Evolutionary conservation across 345 rosid genomes (phyloP).

Genomic region (Citrus reticulata): DNA sequence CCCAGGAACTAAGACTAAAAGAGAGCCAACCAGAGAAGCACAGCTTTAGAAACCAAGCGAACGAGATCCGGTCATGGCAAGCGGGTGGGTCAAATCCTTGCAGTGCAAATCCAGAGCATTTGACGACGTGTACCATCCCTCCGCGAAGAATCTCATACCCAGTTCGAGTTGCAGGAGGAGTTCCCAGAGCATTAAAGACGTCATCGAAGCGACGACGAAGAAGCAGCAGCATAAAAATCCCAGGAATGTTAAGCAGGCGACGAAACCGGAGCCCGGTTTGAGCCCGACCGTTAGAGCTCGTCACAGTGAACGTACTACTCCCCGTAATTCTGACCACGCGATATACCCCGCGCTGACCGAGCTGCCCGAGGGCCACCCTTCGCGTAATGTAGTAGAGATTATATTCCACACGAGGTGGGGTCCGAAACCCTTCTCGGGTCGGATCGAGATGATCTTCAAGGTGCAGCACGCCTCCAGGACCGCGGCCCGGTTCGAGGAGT

Average conservation of each 20-base stretch:
- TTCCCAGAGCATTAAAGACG: slow-evolving; percentile 66
- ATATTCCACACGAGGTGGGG: slow-evolving; percentile 95
- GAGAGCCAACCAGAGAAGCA: slow-evolving; percentile 7
- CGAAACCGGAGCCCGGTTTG: not conserved
- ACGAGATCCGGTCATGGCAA: slow-evolving; percentile 44
- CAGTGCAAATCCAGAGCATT: slow-evolving; percentile 93
- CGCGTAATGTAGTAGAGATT: slow-evolving; percentile 90
- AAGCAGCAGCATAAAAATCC: slow-evolving; percentile 16
- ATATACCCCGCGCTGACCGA: slow-evolving; percentile 65
- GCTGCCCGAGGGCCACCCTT: slow-evolving; percentile 81
- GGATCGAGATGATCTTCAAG: slow-evolving; percentile 83
- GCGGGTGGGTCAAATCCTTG: slow-evolving; percentile 83
- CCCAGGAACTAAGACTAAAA: not conserved
- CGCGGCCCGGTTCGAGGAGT: slow-evolving; percentile 81
- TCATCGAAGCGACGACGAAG: slow-evolving; percentile 43
- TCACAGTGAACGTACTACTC: slow-evolving; percentile 20
- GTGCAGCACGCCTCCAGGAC: slow-evolving; percentile 77
- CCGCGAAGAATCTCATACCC: slow-evolving; percentile 40
- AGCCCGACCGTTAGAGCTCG: not conserved
- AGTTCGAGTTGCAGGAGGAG: slow-evolving; percentile 64
- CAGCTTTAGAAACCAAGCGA: not conserved
- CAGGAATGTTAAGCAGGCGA: slow-evolving; percentile 8
- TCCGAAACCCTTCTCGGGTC: slow-evolving; percentile 68
- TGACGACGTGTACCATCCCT: slow-evolving; percentile 74
- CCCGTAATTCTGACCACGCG: slow-evolving; percentile 51